Evolutionary conservation across 371 early-diverging fungal species (phyloP), one percentile per base, ranked within the genome.

Genomic region (Dipsacomyces acuminosporus): DNA sequence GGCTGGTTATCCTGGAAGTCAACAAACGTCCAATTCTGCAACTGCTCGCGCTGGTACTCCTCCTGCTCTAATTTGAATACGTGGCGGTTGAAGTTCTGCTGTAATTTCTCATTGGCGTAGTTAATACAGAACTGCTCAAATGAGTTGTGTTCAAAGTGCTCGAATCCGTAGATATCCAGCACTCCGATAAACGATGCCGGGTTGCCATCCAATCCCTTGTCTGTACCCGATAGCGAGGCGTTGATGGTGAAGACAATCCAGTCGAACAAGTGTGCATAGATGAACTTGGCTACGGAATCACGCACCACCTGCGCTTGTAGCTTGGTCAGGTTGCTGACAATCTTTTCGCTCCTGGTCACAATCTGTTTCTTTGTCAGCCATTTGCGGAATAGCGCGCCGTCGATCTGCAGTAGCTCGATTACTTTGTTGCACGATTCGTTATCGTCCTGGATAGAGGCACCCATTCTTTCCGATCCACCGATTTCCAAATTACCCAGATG

Each of bases 111-210:
- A 72, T 91, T 98, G 54, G 96, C 96, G 78, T 88, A 98, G 80
- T 93, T 99, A 76, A 98, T 97, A 81, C 98, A 97, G 73, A 99
- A 93, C 79, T 99, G 99, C 76, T 99, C 99, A 72, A 99, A 99
- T 8, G 94, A 93, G 77, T 99, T 99, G 75, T 85, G 88, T 74
- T 93, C 83, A 71, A 97, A 97, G 61, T 98, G 96, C 74, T 92
- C 93, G 78, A 94, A 93, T 58, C 99, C 93, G 69, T 93, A 91
- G 75, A 96, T 90, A 88, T 98, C 92, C 65, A 97, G 79, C 1
- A 97, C 93, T 74, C 96, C 98, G 58, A 95, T 96, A 61, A 96
- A 96, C 19, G 78, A 73, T 41, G 76, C 72, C 19, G 75, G 71
- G 41, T 57, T 69, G 5, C 75, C 77, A 9, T 66, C 54, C 13